Base-by-base conservation (phyloP, 1,284 basidiomycete species). In the Pyrrhoderma lamaoense region DNA sequence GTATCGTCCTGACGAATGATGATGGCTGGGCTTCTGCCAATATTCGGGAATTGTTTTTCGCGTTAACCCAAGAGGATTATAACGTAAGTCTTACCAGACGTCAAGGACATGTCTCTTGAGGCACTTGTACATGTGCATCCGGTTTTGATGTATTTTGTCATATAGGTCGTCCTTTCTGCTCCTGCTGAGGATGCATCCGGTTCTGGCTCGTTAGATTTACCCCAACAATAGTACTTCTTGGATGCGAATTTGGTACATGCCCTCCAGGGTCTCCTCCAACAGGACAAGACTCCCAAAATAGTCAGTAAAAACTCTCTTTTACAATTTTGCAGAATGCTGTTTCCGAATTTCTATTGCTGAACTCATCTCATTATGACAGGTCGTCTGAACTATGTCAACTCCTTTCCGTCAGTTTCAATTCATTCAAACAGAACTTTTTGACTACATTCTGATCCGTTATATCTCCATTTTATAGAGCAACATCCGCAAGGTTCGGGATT, bases 401-500 rank as follows among this genome's bases (percentile, higher is more conserved):
- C 53, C 2, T 55, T 47, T 47, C 53, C 53, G 53, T 55, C 27
- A 47, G 53, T 47, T 16, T 18, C 7, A 34, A 31, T 31, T 31
- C 11, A 31, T 31, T n/a, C n/a, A n/a, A n/a, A n/a, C n/a, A n/a
- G n/a, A n/a, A n/a, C n/a, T n/a, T n/a, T n/a, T n/a, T 18, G 35
- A 37, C 22, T 3, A 51, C 3, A 45, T 21, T 34, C n/a, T 35
- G n/a, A 55, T 16, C 11, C 47, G 2, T 16, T 25, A 37, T 45
- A 8, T n/a, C 19, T 16, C 3, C 7, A n/a, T 14, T 9, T 13
- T 39, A 8, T 22, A 63, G 62, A 0, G 75, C 73, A 3, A 73
- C 75, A 54, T 59, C 75, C 1, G 73, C 70, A 3, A 61, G 64
- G 8, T 72, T 66, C 57, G 76, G 75, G 0, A 72, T 78, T 19